phyloP scores from a whole-genome alignment of 192 early-diverging fungal species.

The Backusella liffmaniae region DNA sequence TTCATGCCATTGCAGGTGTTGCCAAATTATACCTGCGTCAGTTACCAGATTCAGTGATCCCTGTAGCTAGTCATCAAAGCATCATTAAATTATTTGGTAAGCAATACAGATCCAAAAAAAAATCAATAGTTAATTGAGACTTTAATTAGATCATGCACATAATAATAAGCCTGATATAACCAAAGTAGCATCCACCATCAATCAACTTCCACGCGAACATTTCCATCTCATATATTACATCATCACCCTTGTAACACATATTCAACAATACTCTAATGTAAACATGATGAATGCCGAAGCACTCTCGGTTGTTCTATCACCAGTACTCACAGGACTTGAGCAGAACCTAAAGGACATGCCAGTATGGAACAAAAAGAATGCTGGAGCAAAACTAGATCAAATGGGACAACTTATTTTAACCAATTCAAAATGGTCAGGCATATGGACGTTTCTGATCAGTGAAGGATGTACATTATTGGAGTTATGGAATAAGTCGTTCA shows the following conservation, averaged over 20 bases:
- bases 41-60: slow-evolving; percentile 35
- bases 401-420: slow-evolving; percentile 23
- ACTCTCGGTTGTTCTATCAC: slow-evolving; percentile 33
- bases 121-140: neutral
- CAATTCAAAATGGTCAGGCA: slow-evolving; percentile 27
- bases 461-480: slow-evolving; percentile 5
- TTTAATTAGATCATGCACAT: neutral
- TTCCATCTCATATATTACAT: slow-evolving; percentile 23
- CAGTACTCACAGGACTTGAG: slow-evolving; percentile 33
- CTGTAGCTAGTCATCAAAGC: slow-evolving; percentile 17
- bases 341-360: slow-evolving; percentile 18
- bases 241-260: slow-evolving; percentile 10
- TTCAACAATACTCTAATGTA: slow-evolving; percentile 22
- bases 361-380: neutral
- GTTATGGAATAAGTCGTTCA: slow-evolving; percentile 7
- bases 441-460: slow-evolving; percentile 29
- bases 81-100: slow-evolving; percentile 19
- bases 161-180: neutral
- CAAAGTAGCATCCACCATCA: neutral
- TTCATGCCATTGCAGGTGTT: slow-evolving; percentile 33
- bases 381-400: neutral
- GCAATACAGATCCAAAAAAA: neutral
- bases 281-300: slow-evolving; percentile 38
- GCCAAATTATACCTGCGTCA: slow-evolving; percentile 30
- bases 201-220: slow-evolving; percentile 19